Base-by-base conservation (phyloP, 2,329 filamentous ascomycete genomes). In the Nemania sp. region DNA sequence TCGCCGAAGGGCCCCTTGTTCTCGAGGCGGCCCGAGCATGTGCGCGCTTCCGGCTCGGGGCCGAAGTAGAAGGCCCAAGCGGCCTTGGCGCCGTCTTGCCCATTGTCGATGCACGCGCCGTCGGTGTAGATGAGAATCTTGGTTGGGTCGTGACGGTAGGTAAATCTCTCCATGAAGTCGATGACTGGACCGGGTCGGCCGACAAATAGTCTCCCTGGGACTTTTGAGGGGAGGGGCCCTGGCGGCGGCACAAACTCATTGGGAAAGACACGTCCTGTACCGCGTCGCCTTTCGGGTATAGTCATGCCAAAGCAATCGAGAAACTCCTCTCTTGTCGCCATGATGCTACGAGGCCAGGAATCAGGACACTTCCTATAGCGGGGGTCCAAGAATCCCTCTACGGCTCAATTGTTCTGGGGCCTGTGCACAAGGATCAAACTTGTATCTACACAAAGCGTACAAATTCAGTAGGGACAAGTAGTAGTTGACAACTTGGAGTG, bases 101-200 rank as follows among this genome's bases (percentile, higher is more conserved):
- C 75, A 54, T 79, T 78, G 46, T 72, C 58, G 7, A 72, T 54
- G 53, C 77, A 80, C 0, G 75, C 72, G 6, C 77, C 76, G 56
- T 78, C 76, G 0, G 75, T 75, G 56, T 71, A 75, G 43, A 80
- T 68, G 7, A 81, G 69, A 14, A 68, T 57, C 19, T 68, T 56
- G 3, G 54, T 19, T 5, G 53, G 50, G 24, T 78, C 60, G 5
- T 57, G 47, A 5, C 44, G 64, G 60, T 41, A 9, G 22, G 23
- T 28, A 17, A 26, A 41, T 17, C 39, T 41, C 37, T 40, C 37
- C 19, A 40, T 40, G 37, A 12, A 40, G 37, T 40, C 8, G 37
- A 12, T 40, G 37, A 40, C 11, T 3, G 37, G 37, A n/a, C 37
- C 37, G 22, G 37, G 37, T 14, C 19, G 37, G 19, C 37, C 37